Conservation (phyloP, 2,329 filamentous ascomycete species). For the Pseudogymnoascus sp. region DNA sequence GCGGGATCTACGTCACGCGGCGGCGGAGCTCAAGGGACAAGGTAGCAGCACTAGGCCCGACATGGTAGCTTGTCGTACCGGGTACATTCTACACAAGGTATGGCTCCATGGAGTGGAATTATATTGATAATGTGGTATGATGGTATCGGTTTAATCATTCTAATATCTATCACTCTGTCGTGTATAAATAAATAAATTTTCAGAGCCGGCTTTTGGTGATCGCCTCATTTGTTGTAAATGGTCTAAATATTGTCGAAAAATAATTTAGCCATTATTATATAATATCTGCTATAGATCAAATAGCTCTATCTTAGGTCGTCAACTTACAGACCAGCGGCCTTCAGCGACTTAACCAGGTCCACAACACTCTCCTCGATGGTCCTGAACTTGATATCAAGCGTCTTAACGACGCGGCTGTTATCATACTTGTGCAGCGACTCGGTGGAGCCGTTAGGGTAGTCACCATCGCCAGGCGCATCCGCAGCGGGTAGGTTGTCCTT, state of each 20-base stretch:
- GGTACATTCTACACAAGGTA: background rate
- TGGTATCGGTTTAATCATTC: background rate
- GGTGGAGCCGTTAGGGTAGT: constrained; percentile 20
- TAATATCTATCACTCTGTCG: background rate
- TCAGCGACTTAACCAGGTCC: constrained; percentile 45
- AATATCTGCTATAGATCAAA: background rate
- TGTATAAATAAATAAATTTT: background rate
- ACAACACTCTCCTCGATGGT: constrained; percentile 48
- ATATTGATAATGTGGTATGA: background rate
- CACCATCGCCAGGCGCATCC: constrained; percentile 30
- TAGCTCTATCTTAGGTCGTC: background rate
- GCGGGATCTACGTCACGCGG: constrained; percentile 2
- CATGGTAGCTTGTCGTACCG: background rate
- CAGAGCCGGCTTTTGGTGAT: background rate
- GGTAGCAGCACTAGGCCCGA: background rate
- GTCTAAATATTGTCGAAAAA: background rate
- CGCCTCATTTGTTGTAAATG: background rate
- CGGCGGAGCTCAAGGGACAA: background rate
- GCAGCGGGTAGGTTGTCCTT: constrained; percentile 37
- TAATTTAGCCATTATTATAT: background rate
- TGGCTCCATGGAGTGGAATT: background rate
- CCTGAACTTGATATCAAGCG: constrained; percentile 53
- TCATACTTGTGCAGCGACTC: constrained; percentile 46
- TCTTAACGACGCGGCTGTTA: constrained; percentile 43
- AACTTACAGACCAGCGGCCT: constrained; percentile 17